These are phyloP conservation scores for Tylopilus cervinicoccineus DNA, from an alignment of 768 basidiomycete species.

Conservation along the genomic window DNA sequence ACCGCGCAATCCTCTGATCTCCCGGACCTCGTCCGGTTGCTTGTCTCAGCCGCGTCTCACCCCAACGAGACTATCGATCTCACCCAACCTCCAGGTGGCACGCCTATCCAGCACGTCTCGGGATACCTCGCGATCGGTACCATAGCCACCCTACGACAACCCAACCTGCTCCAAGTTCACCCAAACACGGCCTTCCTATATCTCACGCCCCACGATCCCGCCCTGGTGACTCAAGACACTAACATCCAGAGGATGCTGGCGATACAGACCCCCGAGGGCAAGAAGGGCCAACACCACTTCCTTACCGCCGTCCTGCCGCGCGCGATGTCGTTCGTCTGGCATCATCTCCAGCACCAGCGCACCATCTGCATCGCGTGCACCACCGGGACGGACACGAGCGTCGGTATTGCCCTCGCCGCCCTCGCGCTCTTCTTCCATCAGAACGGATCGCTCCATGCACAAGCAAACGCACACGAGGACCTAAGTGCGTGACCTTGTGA, in stretches of 20 bases:
- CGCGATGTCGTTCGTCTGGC: constrained; percentile 43
- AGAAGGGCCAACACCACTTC: constrained; percentile 50
- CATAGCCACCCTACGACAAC: constrained; percentile 24
- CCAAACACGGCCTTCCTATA: constrained; percentile 15
- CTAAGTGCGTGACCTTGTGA: constrained; percentile 20
- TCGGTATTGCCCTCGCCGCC: constrained; percentile 59
- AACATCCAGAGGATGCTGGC: constrained; percentile 17
- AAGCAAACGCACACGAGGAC: background rate
- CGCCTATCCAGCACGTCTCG: constrained; percentile 25
- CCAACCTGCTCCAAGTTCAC: background rate
- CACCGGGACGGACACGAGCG: constrained; percentile 56
- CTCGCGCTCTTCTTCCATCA: constrained; percentile 58
- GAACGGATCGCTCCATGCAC: constrained; percentile 34
- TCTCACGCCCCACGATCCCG: constrained; percentile 7
- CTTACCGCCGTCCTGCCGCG: constrained; percentile 46
- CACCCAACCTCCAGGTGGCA: background rate
- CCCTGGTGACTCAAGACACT: no score
- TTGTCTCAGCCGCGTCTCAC: constrained; percentile 7
- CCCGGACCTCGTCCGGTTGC: constrained; percentile 25
- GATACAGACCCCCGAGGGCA: constrained; percentile 39
- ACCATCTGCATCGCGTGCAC: constrained; percentile 50
- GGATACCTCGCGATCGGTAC: constrained; percentile 42
- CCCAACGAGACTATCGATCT: background rate
- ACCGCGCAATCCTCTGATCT: constrained; percentile 45
- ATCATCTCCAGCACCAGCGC: constrained; percentile 34